Base-by-base conservation (phyloP, 305 asterid species). In the Petunia hybrid region DNA sequence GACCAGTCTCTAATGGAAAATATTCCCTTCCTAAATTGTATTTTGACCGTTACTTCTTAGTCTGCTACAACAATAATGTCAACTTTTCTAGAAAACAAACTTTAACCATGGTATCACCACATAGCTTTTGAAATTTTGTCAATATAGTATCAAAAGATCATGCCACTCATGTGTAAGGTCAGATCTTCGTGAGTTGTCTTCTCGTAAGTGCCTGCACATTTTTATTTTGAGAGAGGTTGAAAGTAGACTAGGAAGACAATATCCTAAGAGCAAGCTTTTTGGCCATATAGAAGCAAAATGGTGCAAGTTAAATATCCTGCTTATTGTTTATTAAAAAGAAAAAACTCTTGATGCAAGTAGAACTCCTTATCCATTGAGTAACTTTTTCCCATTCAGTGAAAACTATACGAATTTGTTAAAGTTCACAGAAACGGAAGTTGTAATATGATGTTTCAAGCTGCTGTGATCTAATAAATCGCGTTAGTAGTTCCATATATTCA, bases 221-320 rank as follows among this genome's bases (percentile, higher is more conserved):
- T 48, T 71, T 48, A 71, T 48, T 71, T 5, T 71, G 62, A 48
- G 78, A 48, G 13, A 71, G 35, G 45, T 48, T 71, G 12, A 68
- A 68, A 71, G 12, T 31, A 51, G 31, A 71, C 45, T 36, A 48
- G 78, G 45, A 71, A 71, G 45, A 16, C 31, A 71, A 1, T 31
- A 6, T 35, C 78, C 62, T 31, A 2, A 45, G 48, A 46, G 39
- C 12, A 35, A 71, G 42, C 12, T 71, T 48, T 71, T 48, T 71
- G 13, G 38, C 45, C 13, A 71, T 71, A 71, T 3, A 6, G 42
- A 71, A 12, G 45, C 45, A 48, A 48, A 39, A 6, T 6, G 62
- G 45, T 48, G 62, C 60, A 0, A 71, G 45, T 71, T 39, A 71
- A 71, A 42, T 46, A 56, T 71, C 43, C 77, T 31, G 59, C 77